Percentiles rank a stretch among this genome's conserved stretches.
Conservation (phyloP, 768 basidiomycete species). For the Strobilomyces confusus region DNA sequence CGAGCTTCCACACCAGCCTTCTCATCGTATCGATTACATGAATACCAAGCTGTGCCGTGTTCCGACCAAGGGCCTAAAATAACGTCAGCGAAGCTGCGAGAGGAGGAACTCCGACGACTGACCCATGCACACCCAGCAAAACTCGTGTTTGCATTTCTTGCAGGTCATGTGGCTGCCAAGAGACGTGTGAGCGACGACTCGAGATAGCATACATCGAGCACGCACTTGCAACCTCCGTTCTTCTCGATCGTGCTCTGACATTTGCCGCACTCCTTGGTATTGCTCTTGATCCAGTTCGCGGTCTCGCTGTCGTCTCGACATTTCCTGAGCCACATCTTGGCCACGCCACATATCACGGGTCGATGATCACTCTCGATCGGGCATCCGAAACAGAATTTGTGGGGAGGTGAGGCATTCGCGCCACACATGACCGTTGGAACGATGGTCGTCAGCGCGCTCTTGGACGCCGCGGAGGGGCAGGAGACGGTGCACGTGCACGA, state of each 20-base stretch:
- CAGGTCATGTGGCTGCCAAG: constrained; percentile 93
- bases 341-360: constrained; percentile 84
- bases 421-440: constrained; percentile 91
- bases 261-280: constrained; percentile 96
- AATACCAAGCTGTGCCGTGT: constrained; percentile 97
- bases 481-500: constrained; percentile 93
- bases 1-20: constrained; percentile 83
- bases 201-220: constrained; percentile 55
- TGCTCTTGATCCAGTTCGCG: constrained; percentile 99
- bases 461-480: constrained; percentile 76
- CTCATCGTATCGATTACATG: constrained; percentile 96
- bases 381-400: constrained; percentile 96
- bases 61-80: constrained; percentile 89
- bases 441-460: constrained; percentile 65
- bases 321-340: constrained; percentile 94
- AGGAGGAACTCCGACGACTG: constrained; percentile 21
- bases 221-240: constrained; percentile 99
- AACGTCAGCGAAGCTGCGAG: constrained; percentile 1
- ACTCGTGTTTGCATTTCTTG: constrained; percentile 98
- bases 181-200: constrained; percentile 9
- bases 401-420: constrained; percentile 50
- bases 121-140: constrained; percentile 99
- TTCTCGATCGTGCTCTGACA: constrained; percentile 99
- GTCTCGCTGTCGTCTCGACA: constrained; percentile 98
- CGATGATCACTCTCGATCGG: constrained; percentile 84